Conservation (phyloP, 805 yeast genomes). For the Starmerella sirachaensis region DNA sequence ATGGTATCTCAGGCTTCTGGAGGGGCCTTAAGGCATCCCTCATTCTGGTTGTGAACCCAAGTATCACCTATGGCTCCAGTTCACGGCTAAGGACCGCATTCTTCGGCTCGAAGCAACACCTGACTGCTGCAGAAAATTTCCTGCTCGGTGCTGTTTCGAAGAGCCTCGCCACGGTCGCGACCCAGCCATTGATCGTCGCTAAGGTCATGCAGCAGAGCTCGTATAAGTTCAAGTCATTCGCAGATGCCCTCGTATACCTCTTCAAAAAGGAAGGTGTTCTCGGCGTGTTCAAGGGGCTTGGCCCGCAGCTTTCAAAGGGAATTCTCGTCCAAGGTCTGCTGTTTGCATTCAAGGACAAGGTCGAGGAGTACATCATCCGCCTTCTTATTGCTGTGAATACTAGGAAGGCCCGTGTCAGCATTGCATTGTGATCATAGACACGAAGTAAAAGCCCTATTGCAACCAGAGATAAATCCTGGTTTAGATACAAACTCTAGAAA, state of each 20-base stretch:
- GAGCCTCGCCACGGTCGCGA: conserved; percentile 62
- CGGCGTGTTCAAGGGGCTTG: conserved; percentile 68
- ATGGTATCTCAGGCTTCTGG: conserved; percentile 68
- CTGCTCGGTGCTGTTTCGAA: conserved; percentile 68
- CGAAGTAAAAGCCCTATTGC: no score
- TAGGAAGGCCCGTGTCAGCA: no score
- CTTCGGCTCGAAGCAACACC: conserved; percentile 31
- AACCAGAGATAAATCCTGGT: no score
- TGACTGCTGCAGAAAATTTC: conserved; percentile 56
- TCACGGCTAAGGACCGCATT: conserved; percentile 51
- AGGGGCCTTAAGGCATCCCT: conserved; percentile 70
- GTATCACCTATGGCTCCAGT: conserved; percentile 74
- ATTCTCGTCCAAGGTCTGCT: conserved; percentile 73
- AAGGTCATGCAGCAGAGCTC: conserved; percentile 64
- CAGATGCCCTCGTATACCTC: conserved; percentile 49
- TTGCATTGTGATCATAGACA: no score
- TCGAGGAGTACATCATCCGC: conserved; percentile 26
- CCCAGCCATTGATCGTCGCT: conserved; percentile 77
- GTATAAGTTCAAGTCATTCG: conserved; percentile 39
- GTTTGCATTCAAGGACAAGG: conserved; percentile 69
- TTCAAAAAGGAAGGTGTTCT: conserved; percentile 49
- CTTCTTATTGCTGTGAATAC: conserved; percentile 13
- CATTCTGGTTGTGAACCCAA: conserved; percentile 69
- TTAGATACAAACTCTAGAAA: no score
- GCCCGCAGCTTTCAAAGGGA: conserved; percentile 72